Evolutionary conservation across 495 filamentous ascomycete genomes (phyloP).

Genomic region (Xylaria bambusicola): DNA sequence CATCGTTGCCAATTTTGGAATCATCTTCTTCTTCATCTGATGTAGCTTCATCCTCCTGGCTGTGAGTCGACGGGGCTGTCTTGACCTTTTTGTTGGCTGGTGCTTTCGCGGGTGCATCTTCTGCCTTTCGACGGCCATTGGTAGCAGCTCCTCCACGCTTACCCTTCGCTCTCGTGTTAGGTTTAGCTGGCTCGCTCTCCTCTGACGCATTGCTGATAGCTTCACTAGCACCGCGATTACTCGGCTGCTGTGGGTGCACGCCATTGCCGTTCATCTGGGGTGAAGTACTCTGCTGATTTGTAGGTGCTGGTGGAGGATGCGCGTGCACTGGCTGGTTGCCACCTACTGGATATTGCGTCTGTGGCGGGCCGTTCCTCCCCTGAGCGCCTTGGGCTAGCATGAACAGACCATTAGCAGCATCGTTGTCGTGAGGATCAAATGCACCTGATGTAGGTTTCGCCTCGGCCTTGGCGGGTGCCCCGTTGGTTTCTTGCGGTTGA

Average conservation of each 20-base stretch:
- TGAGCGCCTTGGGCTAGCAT: conserved; percentile 85
- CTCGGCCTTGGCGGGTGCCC: conserved; percentile 40
- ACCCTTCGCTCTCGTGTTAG: conserved; percentile 64
- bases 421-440: conserved; percentile 86
- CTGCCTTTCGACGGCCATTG: conserved; percentile 76
- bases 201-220: conserved; percentile 72
- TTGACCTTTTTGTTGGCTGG: conserved; percentile 73
- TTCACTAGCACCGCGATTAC: conserved; percentile 63
- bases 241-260: conserved; percentile 44
- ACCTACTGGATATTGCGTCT: conserved; percentile 54
- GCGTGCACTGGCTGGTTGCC: conserved; percentile 50
- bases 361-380: conserved; percentile 57
- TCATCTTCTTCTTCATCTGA: conserved; percentile 53
- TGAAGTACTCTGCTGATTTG: conserved; percentile 49
- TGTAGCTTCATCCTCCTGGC: conserved; percentile 18
- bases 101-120: conserved; percentile 67
- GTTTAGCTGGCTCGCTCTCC: conserved; percentile 65
- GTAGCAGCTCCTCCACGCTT: conserved; percentile 57
- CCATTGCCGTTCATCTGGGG: conserved; percentile 53
- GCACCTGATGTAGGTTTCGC: conserved; percentile 54
- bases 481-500: conserved; percentile 51
- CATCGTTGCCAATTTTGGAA: conserved; percentile 44
- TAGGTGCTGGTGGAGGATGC: conserved; percentile 32
- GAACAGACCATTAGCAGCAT: conserved; percentile 93
- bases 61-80: conserved; percentile 33